Evolutionary conservation across 129 eudicot species (phyloP), one percentile per base, ranked within the genome.

Genomic region (Saussurea involucrata): DNA sequence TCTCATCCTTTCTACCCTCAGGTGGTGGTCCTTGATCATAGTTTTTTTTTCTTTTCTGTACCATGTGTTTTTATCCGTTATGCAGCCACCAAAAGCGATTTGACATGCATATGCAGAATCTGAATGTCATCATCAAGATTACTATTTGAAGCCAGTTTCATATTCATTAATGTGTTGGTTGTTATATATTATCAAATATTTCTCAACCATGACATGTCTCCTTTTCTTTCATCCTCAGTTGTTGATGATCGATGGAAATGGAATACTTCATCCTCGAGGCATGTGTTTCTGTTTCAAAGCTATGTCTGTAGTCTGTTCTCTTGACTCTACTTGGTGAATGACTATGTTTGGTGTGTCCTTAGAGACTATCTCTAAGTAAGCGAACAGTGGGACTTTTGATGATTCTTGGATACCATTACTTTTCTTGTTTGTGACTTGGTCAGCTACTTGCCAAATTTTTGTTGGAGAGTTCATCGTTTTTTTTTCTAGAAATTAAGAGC

Each of bases 251-350:
- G 99, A 95, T 74, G 99, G 99, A 76, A 95, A 95, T 85, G 99
- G 99, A 76, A 68, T 95, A 69, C 99, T 95, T 82, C 99, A 95
- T 92, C 99, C 97, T 63, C 92, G 93, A 86, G 98, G 98, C 81
- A 88, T 70, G 97, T 85, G 68, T 78, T 82, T 69, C 53, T 40
- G 63, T 77, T 73, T 49, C 60, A 60, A 68, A 55, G 36, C 70
- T 68, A 31, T 73, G 17, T 78, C 24, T 58, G 71, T 18, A 63
- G 58, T 74, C 55, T 63, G 66, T 49, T 46, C 58, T 46, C 22
- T 40, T 49, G 11, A 63, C 67, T 22, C 29, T 63, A 15, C 27
- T 72, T 53, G 4, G 76, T 71, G 36, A 42, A 44, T 25, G 29
- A 36, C 29, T 42, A 34, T 66, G 49, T 67, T 66, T 76, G 18